These are phyloP conservation scores for Neltuma alba DNA, from an alignment of 306 rosid genomes.

Conservation along the genomic window DNA sequence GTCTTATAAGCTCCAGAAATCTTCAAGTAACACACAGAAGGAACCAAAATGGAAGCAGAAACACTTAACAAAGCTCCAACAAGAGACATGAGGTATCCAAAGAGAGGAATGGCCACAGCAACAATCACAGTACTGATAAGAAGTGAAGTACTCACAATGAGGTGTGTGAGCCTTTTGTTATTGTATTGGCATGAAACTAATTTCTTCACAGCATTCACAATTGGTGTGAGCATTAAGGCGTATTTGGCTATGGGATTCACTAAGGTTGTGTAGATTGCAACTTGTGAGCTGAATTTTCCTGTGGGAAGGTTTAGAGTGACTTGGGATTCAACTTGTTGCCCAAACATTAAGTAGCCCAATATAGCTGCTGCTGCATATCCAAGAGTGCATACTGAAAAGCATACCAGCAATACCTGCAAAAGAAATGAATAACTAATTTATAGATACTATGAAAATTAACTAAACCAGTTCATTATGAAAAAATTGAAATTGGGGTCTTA, in stretches of 20 bases:
- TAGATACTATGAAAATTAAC: no score
- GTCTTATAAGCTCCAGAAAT: constrained; percentile 41
- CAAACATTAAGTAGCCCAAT: constrained; percentile 68
- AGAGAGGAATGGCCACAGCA: constrained; percentile 45
- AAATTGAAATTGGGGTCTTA: no score
- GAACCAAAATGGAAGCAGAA: no score
- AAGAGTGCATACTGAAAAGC: constrained; percentile 55
- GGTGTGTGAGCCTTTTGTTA: constrained; percentile 21
- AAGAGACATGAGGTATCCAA: constrained; percentile 43
- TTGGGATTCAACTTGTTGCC: constrained; percentile 44
- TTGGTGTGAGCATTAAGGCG: constrained; percentile 55
- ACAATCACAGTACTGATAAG: constrained; percentile 46
- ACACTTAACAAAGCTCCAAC: no score
- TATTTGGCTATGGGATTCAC: constrained; percentile 57
- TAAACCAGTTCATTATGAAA: no score
- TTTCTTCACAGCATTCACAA: constrained; percentile 36
- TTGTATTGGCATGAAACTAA: constrained; percentile 12
- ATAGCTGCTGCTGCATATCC: constrained; percentile 71
- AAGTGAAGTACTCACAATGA: constrained; percentile 35
- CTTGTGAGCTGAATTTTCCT: constrained; percentile 42
- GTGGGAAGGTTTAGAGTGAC: constrained; percentile 55
- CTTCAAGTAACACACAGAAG: no score
- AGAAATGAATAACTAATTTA: no score
- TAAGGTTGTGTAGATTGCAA: constrained; percentile 33
- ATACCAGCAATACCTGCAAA: constrained; percentile 67